Evolutionary conservation across 148 eudicot species (phyloP).

Genomic region (Dysphania ambrosioides): DNA sequence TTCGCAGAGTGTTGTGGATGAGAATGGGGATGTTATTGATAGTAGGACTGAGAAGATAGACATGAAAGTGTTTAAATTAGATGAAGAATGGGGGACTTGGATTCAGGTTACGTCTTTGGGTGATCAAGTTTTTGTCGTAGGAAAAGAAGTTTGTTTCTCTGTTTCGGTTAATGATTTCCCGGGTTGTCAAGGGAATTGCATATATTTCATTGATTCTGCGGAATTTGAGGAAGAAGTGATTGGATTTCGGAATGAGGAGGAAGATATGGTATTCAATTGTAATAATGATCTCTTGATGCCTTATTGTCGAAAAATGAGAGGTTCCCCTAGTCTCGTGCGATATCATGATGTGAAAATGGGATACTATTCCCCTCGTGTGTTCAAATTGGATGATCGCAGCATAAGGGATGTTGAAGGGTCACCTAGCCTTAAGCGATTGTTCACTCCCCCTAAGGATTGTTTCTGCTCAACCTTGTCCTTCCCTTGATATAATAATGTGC

Average conservation of each 20-base stretch:
- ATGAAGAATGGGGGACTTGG: conserved; percentile 23
- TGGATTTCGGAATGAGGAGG: not conserved
- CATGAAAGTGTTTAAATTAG: conserved; percentile 14
- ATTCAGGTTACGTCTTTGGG: conserved; percentile 16
- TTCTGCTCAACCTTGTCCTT: not conserved
- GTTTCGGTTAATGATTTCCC: conserved; percentile 15
- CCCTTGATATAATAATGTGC: not conserved
- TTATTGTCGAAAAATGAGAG: not conserved
- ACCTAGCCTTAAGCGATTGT: not conserved
- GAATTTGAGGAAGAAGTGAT: not conserved
- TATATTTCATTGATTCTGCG: conserved; percentile 7
- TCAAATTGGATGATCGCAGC: not conserved
- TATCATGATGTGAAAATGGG: not conserved
- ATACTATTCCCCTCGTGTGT: not conserved
- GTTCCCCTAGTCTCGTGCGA: not conserved
- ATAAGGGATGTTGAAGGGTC: not conserved
- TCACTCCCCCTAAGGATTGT: not conserved
- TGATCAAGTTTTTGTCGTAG: conserved; percentile 19
- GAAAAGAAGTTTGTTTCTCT: conserved; percentile 17
- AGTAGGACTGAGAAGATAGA: not conserved
- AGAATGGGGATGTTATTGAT: not conserved
- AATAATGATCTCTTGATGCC: not conserved
- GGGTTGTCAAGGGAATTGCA: conserved; percentile 21
- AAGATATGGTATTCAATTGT: not conserved
- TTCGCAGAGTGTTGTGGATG: not conserved